Evolutionary conservation across 306 rosid species (phyloP).

Genomic region (Prunus davidiana): DNA sequence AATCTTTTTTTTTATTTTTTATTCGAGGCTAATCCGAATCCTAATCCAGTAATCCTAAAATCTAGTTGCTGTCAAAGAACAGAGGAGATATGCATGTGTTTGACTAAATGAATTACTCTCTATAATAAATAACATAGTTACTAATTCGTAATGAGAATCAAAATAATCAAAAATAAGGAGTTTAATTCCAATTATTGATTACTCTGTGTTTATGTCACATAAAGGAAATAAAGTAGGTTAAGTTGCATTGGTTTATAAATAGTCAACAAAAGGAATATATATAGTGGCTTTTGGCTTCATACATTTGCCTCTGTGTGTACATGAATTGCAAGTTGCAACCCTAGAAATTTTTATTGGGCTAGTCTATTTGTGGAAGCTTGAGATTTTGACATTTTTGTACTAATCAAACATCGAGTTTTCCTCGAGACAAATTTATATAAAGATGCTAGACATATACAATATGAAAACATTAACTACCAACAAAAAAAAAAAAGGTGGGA

Average conservation of each 20-base stretch:
- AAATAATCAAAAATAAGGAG: too few species aligned
- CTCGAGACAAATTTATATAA: background rate
- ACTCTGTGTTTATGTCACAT: too few species aligned
- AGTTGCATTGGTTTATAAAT: too few species aligned
- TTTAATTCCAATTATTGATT: accelerated
- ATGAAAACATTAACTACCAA: background rate
- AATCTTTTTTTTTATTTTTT: too few species aligned
- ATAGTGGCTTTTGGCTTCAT: background rate
- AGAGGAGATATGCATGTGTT: background rate
- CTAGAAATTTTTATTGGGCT: background rate
- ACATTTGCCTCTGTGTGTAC: background rate
- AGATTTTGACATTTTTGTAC: background rate
- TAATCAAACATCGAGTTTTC: background rate
- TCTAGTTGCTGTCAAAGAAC: background rate
- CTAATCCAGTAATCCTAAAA: background rate
- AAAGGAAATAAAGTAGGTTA: too few species aligned
- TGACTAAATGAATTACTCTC: too few species aligned
- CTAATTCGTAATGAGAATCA: too few species aligned
- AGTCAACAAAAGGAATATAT: background rate
- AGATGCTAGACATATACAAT: background rate
- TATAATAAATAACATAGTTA: too few species aligned
- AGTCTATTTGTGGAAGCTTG: background rate
- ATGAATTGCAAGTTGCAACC: background rate
- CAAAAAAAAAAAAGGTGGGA: too few species aligned
- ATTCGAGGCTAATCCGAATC: background rate